Percentiles rank a stretch among this genome's conserved stretches.
These are phyloP conservation scores for Rhodamnia rubescens DNA, from an alignment of 345 rosid species.

Conservation along the genomic window DNA sequence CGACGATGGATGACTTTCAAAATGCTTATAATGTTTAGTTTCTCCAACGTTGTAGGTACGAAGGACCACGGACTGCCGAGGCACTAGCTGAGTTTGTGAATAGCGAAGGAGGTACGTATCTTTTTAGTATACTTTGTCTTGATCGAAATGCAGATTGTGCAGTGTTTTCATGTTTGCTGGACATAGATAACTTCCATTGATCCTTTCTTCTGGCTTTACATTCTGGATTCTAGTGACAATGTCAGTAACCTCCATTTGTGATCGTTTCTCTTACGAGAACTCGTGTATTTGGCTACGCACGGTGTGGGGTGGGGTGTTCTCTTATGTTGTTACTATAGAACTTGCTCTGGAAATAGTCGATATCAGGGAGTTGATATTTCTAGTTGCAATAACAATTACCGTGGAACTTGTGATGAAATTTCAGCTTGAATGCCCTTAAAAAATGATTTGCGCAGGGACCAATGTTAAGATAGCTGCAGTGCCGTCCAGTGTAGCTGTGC, in stretches of 20 bases:
- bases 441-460: constrained; percentile 47
- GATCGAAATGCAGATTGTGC: background rate
- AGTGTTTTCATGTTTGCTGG: background rate
- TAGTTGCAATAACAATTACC: background rate
- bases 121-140: background rate
- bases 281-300: background rate
- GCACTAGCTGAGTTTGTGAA: constrained; percentile 81
- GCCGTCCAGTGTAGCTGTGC: constrained; percentile 69
- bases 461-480: constrained; percentile 72
- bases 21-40: background rate
- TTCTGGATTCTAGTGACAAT: background rate
- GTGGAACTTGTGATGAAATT: background rate
- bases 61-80: constrained; percentile 84
- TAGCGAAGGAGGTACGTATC: constrained; percentile 64
- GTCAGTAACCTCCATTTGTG: background rate
- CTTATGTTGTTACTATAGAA: background rate
- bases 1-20: background rate
- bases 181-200: background rate
- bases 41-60: constrained; percentile 38
- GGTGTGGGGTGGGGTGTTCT: background rate
- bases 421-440: background rate
- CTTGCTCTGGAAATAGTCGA: background rate
- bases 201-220: background rate
- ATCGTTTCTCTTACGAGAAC: background rate
- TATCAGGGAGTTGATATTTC: background rate